Base-by-base conservation (phyloP, 139 green algal species). In the Coelastrella sp. region DNA sequence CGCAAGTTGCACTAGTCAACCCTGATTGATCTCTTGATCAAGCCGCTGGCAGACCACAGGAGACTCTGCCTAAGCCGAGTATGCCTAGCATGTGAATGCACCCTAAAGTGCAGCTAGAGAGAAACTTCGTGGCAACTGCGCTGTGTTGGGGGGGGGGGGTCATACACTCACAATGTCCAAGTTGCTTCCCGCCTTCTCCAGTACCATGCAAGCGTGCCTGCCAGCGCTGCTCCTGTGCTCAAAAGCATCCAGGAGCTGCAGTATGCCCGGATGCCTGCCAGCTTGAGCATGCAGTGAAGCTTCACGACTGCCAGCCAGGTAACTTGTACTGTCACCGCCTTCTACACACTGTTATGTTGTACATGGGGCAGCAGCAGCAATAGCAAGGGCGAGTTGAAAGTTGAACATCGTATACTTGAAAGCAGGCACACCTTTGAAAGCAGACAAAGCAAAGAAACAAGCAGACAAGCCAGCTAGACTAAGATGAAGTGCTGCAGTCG, bases 141-240 rank as follows among this genome's bases (percentile, higher is more conserved):
- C n/a, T n/a, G n/a, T n/a, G n/a, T n/a, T n/a, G n/a, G n/a, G n/a
- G n/a, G n/a, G n/a, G n/a, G n/a, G n/a, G n/a, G n/a, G n/a, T n/a
- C 73, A 80, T 47, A 58, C 73, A 61, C 59, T 56, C 61, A 77
- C 82, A 78, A 22, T 17, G 60, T 47, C 22, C 22, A 85, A 64
- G 82, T 68, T 78, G 22, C n/a, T 78, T 56, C 64, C 83, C 3
- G 6, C 47, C 7, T 65, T 22, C n/a, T 73, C 58, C 73, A 74
- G 11, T 23, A 90, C 86, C 86, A 90, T 90, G 86, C 74, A 84
- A 4, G 86, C 74, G 60, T 90, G 86, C 11, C 86, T 65, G 4
- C 86, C 86, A 3, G 11, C 54, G 20, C 58, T 68, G 60, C 56
- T 85, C 13, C 86, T 60, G 86, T 90, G 86, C 23, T 90, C 86